Percentiles rank a stretch among this genome's conserved stretches.
phyloP scores from a whole-genome alignment of 192 early-diverging fungal species.

The Coemansia sp. region DNA sequence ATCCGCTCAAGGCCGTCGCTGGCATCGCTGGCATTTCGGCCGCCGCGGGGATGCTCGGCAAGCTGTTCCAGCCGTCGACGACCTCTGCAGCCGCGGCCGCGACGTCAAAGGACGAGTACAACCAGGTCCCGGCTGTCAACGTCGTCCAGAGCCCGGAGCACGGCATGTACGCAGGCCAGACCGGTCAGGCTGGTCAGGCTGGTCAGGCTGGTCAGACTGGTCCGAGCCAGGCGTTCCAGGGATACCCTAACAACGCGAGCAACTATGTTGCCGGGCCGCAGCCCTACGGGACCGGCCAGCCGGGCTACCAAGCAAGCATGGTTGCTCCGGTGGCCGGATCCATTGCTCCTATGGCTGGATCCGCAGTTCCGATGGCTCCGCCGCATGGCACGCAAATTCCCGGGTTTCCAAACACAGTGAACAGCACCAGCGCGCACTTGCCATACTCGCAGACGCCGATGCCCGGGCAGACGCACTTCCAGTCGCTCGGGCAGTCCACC shows the following conservation, averaged over 20 bases:
- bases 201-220: too few species aligned
- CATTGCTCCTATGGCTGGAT: not conserved
- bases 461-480: conserved; percentile 26
- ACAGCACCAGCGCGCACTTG: not conserved
- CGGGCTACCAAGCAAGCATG: not conserved
- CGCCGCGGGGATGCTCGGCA: conserved; percentile 17
- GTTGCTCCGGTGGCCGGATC: too few species aligned
- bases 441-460: conserved; percentile 22
- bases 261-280: not conserved
- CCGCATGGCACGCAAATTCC: not conserved
- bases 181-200: too few species aligned
- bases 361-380: not conserved
- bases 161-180: too few species aligned
- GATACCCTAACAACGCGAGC: not conserved
- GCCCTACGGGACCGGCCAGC: not conserved
- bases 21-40: conserved; percentile 7
- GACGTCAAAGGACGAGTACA: not conserved
- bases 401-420: not conserved
- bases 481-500: too few species aligned
- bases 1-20: conserved; percentile 8
- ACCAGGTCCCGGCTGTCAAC: not conserved
- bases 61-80: conserved; percentile 19
- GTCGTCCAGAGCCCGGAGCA: not conserved
- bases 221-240: not conserved
- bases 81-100: not conserved